These are phyloP conservation scores for Cyclocybe cylindracea DNA, from an alignment of 768 basidiomycete species.

Conservation along the genomic window DNA sequence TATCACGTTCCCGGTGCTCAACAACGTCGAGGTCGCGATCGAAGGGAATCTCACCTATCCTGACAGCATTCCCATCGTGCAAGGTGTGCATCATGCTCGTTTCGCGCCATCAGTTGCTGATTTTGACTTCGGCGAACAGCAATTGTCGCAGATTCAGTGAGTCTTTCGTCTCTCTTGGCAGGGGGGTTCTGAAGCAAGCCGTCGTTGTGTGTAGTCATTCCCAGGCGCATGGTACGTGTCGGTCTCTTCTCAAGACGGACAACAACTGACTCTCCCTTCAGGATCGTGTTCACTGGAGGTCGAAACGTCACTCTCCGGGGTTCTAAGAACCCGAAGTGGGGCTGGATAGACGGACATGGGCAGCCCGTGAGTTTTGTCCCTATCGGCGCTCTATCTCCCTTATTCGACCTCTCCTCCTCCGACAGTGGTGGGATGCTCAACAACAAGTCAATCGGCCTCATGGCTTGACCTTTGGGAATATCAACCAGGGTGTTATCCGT, in stretches of 20 bases:
- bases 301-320: slow-evolving; percentile 61
- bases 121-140: slow-evolving; percentile 22
- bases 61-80: slow-evolving; percentile 48
- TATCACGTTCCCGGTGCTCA: slow-evolving; percentile 53
- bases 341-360: slow-evolving; percentile 65
- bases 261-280: slow-evolving; percentile 13
- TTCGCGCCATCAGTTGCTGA: neutral
- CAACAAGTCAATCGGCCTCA: slow-evolving; percentile 57
- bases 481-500: slow-evolving; percentile 52
- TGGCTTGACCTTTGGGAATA: slow-evolving; percentile 54
- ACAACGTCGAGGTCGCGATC: slow-evolving; percentile 57
- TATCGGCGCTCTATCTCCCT: neutral
- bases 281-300: slow-evolving; percentile 58
- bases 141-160: slow-evolving; percentile 45
- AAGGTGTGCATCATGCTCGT: slow-evolving; percentile 32
- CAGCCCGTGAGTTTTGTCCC: slow-evolving; percentile 38
- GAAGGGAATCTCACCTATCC: slow-evolving; percentile 63
- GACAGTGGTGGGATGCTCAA: slow-evolving; percentile 59
- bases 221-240: slow-evolving; percentile 42
- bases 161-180: slow-evolving; percentile 11
- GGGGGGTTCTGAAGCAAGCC: neutral
- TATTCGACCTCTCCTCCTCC: neutral
- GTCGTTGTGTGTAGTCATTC: slow-evolving; percentile 32
- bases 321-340: slow-evolving; percentile 54
- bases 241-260: neutral